phyloP scores from a whole-genome alignment of 805 yeast species.

The Yarrowia sp. region DNA sequence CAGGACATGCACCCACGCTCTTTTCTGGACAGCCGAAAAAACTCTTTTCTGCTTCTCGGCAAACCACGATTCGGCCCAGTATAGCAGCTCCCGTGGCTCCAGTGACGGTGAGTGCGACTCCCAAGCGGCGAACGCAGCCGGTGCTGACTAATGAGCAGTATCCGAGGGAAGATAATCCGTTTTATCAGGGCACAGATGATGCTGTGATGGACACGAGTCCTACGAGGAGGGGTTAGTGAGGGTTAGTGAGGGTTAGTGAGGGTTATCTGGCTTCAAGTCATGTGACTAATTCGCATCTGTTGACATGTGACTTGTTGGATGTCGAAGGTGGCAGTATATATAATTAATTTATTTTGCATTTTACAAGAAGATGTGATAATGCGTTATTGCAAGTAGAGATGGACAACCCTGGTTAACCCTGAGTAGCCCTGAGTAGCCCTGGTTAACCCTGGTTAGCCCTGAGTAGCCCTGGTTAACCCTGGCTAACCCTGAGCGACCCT shows the following conservation, averaged over 20 bases:
- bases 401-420: too few relatives aligned
- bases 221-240: background rate
- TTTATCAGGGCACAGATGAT: constrained; percentile 20
- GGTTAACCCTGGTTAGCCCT: too few relatives aligned
- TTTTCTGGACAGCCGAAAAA: background rate
- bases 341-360: constrained; percentile 18
- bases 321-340: background rate
- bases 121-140: constrained; percentile 1
- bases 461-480: too few relatives aligned
- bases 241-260: background rate
- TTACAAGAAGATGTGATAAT: too few relatives aligned
- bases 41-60: background rate
- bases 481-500: too few relatives aligned
- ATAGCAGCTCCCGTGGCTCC: constrained; percentile 29
- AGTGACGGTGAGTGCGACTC: background rate
- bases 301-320: too few relatives aligned
- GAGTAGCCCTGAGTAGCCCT: too few relatives aligned
- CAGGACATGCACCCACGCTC: background rate
- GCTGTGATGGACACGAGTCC: constrained; percentile 9
- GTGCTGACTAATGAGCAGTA: constrained; percentile 5
- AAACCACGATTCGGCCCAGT: constrained; percentile 1
- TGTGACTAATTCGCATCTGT: too few relatives aligned
- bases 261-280: background rate
- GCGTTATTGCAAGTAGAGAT: too few relatives aligned
- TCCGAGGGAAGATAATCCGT: constrained; percentile 20